Evolutionary conservation across 768 basidiomycete species (phyloP).

Genomic region (Naganishia onofrii): DNA sequence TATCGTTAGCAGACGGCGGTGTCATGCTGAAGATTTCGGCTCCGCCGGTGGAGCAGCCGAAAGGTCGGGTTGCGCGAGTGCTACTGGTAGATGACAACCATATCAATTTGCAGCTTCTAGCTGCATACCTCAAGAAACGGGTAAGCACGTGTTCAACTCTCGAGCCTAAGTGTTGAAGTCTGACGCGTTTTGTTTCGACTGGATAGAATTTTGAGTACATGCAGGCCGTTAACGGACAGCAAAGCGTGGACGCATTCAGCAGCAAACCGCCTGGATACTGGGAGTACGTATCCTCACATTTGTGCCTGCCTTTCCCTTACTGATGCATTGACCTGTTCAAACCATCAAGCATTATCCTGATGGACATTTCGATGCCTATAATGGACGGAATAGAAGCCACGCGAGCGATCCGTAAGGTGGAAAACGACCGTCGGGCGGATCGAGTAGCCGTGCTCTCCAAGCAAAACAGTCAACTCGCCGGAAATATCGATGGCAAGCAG

Average conservation of each 20-base stretch:
- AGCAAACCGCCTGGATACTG: slow-evolving; percentile 66
- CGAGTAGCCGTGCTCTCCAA: slow-evolving; percentile 1
- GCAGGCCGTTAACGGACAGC: slow-evolving; percentile 79
- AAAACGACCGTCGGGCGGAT: slow-evolving; percentile 54
- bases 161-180: not conserved
- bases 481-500: slow-evolving; percentile 4
- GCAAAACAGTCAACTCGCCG: not conserved
- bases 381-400: slow-evolving; percentile 87
- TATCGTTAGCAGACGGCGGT: slow-evolving; percentile 57
- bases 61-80: slow-evolving; percentile 61
- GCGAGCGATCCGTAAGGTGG: slow-evolving; percentile 72
- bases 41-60: slow-evolving; percentile 59
- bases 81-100: slow-evolving; percentile 87
- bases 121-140: slow-evolving; percentile 54
- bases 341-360: slow-evolving; percentile 66
- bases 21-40: slow-evolving; percentile 69
- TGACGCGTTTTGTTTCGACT: not conserved
- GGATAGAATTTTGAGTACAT: slow-evolving; percentile 65
- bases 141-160: slow-evolving; percentile 34
- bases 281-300: slow-evolving; percentile 62
- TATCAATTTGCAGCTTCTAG: slow-evolving; percentile 79
- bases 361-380: slow-evolving; percentile 92
- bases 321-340: slow-evolving; percentile 29
- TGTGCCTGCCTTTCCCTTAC: not conserved
- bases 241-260: slow-evolving; percentile 74